Base-by-base conservation (phyloP, 495 filamentous ascomycete species). In the Daldinia concentrica region DNA sequence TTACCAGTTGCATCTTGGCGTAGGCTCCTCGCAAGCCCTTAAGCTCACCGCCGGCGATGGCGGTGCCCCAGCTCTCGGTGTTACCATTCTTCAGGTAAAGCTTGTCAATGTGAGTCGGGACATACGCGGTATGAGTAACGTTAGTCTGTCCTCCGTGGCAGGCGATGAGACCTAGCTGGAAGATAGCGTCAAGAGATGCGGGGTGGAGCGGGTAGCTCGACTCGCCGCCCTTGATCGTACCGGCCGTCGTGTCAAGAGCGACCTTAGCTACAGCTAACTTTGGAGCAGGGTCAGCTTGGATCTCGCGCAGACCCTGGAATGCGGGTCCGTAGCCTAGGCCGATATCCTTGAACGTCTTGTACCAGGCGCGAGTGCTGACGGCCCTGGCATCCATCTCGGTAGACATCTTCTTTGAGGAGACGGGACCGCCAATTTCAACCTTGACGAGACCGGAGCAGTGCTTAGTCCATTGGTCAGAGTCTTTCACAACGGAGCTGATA, bases 181-280 rank as follows among this genome's bases (percentile, higher is more conserved):
- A 43, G n/a, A 70, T 43, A 3, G 54, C 58, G 57, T 78, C 76
- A 2, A 79, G 54, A 2, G 80, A 74, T 3, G 79, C 68, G 6
- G 82, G 82, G 55, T 85, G 82, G 14, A 84, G 65, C 7, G 81
- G 26, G 61, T 78, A 79, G 0, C 69, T 61, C 1, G 77, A 76
- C 57, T 81, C 54, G 4, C 54, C 79, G 0, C 72, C 52, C 22
- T 64, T 43, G 11, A 80, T 74, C 64, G 79, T 80, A 14, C 62
- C 26, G 6, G 34, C 58, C 9, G 61, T 56, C 3, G 71, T 66
- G 29, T 82, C 68, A 11, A 79, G 73, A 27, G 78, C 73, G 0
- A 64, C 22, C n/a, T 61, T 62, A 0, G 65, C 74, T 4, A 48
- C 17, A 7, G 58, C 63, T 0, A 68, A 29, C 24, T 61, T 50